Evolutionary conservation across 495 filamentous ascomycete species (phyloP), one percentile per base, ranked within the genome.

Genomic region (Talaromyces proteolyticus): DNA sequence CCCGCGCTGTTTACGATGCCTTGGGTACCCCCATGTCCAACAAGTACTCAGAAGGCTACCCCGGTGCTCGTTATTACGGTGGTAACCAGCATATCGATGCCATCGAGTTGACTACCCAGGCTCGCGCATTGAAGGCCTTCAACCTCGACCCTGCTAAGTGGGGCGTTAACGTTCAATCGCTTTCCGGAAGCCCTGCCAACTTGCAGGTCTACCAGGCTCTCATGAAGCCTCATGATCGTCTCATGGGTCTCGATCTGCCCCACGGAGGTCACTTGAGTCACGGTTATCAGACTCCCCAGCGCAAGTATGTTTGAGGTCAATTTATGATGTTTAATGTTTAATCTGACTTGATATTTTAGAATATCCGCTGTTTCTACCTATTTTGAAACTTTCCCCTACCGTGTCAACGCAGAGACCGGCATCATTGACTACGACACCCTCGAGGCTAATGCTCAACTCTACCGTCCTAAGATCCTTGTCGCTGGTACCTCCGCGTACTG

Each of bases 11-110:
- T 10, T 81, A 96, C 34, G 93, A 97, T 80, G 91, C 92, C 7
- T 74, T 98, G 50, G 93, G 93, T 60, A 96, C 91, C 76, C 86
- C 94, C 21, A 98, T 98, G 93, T n/a, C 63, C 92, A 89, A 98
- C 61, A 98, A 98, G 66, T 98, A 98, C 73, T 97, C 94, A 6
- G 93, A 98, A 68, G 93, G 93, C 37, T 98, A 98, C 57, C 93
- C 93, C 42, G 94, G 93, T 44, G 94, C 92, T 39, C 72, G 93
- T 62, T 98, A 98, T 68, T 98, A 98, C 63, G 93, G 93, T 37
- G 93, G 93, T 56, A 98, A 98, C 60, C 89, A 96, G 65, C 84
- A 86, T 66, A 97, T 97, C 59, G 93, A 98, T 58, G 80, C 89
- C 56, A 82, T 90, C 1, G 93, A 98, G 70, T 73, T 84, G 41